phyloP scores from a whole-genome alignment of 768 basidiomycete genomes.

The Rubroboletus pulcherrimus region DNA sequence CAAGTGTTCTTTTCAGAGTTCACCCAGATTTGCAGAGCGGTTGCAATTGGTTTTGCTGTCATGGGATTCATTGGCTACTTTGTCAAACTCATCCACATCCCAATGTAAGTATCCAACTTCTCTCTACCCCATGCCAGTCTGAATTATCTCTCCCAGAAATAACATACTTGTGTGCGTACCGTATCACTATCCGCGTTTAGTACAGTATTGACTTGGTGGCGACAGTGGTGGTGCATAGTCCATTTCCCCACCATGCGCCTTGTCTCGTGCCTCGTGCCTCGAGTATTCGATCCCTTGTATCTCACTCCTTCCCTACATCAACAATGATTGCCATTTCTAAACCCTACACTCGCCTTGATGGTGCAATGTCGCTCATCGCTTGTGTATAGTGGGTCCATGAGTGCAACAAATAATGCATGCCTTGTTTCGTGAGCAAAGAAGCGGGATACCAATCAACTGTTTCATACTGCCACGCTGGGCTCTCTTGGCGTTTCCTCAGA shows the following conservation, averaged over 20 bases:
- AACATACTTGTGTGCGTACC: slow-evolving; percentile 92
- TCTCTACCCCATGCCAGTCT: slow-evolving; percentile 2
- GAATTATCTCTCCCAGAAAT: slow-evolving; percentile 55
- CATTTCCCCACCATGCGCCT: slow-evolving; percentile 17
- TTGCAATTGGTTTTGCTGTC: slow-evolving; percentile 95
- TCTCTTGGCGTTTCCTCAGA: slow-evolving; percentile 5
- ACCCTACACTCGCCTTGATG: background rate
- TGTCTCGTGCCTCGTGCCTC: slow-evolving; percentile 8
- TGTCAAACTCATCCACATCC: slow-evolving; percentile 97
- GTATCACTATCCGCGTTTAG: background rate
- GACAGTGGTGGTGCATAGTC: slow-evolving; percentile 72
- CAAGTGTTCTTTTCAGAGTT: slow-evolving; percentile 60
- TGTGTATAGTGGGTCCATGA: background rate
- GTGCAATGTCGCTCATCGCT: background rate
- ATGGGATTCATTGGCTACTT: slow-evolving; percentile 99
- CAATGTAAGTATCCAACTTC: slow-evolving; percentile 66
- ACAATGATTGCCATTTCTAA: slow-evolving; percentile 2
- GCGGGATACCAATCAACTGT: background rate
- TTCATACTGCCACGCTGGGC: slow-evolving; percentile 11
- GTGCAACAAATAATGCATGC: slow-evolving; percentile 3
- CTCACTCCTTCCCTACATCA: slow-evolving; percentile 13
- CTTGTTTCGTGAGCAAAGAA: background rate
- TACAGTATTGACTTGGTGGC: slow-evolving; percentile 24
- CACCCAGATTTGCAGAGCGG: slow-evolving; percentile 89
- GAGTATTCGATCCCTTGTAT: slow-evolving; percentile 19